Evolutionary conservation across 345 rosid genomes (phyloP), one percentile per base, ranked within the genome.

Genomic region (Salix brachista): DNA sequence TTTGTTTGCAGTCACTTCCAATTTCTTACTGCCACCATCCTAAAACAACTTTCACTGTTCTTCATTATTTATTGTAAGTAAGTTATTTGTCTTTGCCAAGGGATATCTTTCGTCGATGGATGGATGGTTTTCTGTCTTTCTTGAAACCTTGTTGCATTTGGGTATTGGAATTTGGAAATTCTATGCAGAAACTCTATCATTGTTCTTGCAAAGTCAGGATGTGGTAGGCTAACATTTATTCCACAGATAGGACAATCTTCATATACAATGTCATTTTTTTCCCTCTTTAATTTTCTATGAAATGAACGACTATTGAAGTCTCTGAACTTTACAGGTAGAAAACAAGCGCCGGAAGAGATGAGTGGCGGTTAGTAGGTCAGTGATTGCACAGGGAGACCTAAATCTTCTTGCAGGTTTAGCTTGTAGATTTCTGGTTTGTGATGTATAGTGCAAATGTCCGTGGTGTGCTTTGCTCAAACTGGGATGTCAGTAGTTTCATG

Each of bases 281-380:
- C 18, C 17, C 41, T 21, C 46, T 54, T n/a, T 26, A 16, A 5
- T 73, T 14, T 54, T 70, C 36, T 42, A 2, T 32, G 39, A 41
- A 39, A 48, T n/a, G 21, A 68, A 37, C 42, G 26, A 12, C 74
- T 50, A 23, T 73, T 32, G n/a, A 69, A 36, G 19, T 17, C 60
- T n/a, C 21, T 74, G 39, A 78, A 68, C 58, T 75, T 79, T 74
- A 32, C 91, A 90, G 92, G 87, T 89, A 80, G 92, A 90, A 18
- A 32, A 88, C 69, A 91, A 89, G 87, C 88, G 94, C 1, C 85
- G 86, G 75, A 91, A 89, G 86, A 83, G 91, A 80, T 90, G 67
- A 44, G 68, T 58, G 18, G 23, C 52, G 41, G 42, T 44, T 39
- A 25, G 26, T 60, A 68, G 83, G 75, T 19, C 19, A 9, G 52